Evolutionary conservation across 75 land plant species (phyloP).

Genomic region (Cryptomeria japonica): DNA sequence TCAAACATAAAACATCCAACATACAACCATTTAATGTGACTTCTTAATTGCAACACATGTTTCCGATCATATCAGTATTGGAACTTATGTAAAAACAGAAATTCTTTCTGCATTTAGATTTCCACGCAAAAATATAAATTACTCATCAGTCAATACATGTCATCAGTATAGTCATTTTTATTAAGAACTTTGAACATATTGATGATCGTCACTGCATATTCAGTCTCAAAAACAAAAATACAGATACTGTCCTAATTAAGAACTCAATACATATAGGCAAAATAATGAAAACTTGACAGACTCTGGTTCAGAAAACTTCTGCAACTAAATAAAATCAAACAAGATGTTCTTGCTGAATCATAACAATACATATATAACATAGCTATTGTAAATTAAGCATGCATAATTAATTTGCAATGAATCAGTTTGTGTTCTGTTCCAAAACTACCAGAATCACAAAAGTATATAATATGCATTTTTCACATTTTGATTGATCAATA

Average conservation of each 20-base stretch:
- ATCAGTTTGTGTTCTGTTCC: too few relatives aligned
- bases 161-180: background rate
- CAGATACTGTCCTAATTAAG: background rate
- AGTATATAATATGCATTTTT: too few relatives aligned
- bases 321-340: background rate
- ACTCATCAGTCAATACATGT: background rate
- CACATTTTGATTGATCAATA: too few relatives aligned
- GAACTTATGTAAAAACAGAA: background rate
- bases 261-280: background rate
- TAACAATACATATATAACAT: background rate
- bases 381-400: too few relatives aligned
- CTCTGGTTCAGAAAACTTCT: background rate
- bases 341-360: background rate
- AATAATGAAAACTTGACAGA: background rate
- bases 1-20: background rate
- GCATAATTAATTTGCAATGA: too few relatives aligned
- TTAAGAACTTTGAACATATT: background rate
- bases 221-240: background rate
- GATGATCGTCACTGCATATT: background rate
- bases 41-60: background rate
- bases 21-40: background rate
- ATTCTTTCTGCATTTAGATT: conserved; percentile 1
- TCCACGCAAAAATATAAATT: background rate
- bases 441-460: too few relatives aligned
- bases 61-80: background rate